Evolutionary conservation across 768 basidiomycete species (phyloP).

Genomic region (Phaeotremella skinneri): DNA sequence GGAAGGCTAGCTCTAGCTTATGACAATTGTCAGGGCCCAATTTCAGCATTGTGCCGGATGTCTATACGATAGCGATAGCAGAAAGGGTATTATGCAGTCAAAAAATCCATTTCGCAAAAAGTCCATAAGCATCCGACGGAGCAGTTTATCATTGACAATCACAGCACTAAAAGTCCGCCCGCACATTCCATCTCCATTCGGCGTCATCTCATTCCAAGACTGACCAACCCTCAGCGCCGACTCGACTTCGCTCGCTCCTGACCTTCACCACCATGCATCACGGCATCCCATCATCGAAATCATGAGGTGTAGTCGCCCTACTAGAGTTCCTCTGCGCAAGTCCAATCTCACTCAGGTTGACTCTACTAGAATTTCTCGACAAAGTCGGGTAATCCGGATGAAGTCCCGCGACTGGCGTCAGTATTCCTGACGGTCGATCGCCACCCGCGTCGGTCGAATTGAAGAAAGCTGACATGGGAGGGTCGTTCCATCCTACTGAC

Average conservation of each 20-base stretch:
- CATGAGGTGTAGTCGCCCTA: constrained; percentile 25
- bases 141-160: too few relatives aligned
- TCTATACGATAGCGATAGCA: too few relatives aligned
- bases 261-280: neutral
- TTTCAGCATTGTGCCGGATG: too few relatives aligned
- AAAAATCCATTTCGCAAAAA: too few relatives aligned
- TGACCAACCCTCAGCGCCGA: too few relatives aligned
- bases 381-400: constrained; percentile 11
- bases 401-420: constrained; percentile 15
- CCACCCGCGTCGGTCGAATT: constrained; percentile 2
- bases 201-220: too few relatives aligned
- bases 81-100: too few relatives aligned
- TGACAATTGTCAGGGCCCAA: too few relatives aligned
- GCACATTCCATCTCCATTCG: too few relatives aligned
- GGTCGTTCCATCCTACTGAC: constrained; percentile 48
- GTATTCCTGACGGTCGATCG: neutral
- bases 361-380: constrained; percentile 45
- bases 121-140: too few relatives aligned
- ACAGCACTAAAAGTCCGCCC: too few relatives aligned
- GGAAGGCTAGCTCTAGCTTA: too few relatives aligned
- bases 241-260: neutral
- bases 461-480: constrained; percentile 18
- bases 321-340: constrained; percentile 32
- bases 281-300: constrained; percentile 4
- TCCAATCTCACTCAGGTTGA: constrained; percentile 46